Evolutionary conservation across 2,329 filamentous ascomycete species (phyloP).

Genomic region (Myriangium duriaei): DNA sequence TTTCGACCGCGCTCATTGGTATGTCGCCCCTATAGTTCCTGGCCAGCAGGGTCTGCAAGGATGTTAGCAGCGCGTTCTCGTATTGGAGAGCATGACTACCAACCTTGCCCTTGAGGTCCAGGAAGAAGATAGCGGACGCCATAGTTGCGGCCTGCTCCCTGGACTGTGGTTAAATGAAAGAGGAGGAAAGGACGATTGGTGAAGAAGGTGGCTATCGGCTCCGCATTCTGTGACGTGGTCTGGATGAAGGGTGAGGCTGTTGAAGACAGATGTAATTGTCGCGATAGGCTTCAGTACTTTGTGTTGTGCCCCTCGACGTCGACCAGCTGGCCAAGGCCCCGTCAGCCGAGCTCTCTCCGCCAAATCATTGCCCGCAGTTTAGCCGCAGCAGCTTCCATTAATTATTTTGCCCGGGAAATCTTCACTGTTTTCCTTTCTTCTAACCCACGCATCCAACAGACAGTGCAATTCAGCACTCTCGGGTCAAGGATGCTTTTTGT

Average conservation of each 20-base stretch:
- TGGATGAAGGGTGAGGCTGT: no score
- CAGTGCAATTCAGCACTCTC: constrained; percentile 66
- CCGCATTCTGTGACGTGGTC: no score
- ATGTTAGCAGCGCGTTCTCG: constrained; percentile 6
- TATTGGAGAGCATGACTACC: constrained; percentile 16
- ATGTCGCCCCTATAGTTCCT: constrained; percentile 98
- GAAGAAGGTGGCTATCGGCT: no score
- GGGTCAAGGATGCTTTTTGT: constrained; percentile 55
- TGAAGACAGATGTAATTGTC: no score
- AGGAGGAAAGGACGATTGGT: no score
- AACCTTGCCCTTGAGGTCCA: constrained; percentile 99
- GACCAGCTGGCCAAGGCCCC: no score
- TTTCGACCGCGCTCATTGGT: constrained; percentile 97
- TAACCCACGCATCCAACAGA: constrained; percentile 59
- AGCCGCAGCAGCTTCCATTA: constrained; percentile 5
- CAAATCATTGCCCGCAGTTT: constrained; percentile 4
- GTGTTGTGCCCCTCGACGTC: no score
- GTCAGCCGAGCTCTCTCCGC: no score
- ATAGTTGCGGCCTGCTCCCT: constrained; percentile 39
- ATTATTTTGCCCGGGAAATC: constrained; percentile 1
- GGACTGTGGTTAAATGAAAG: no score
- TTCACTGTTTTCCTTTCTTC: constrained; percentile 24
- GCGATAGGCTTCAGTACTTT: no score
- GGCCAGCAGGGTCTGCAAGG: constrained; percentile 78
- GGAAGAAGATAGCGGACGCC: constrained; percentile 96